phyloP scores from a whole-genome alignment of 768 basidiomycete species.

The Trametes punicea region DNA sequence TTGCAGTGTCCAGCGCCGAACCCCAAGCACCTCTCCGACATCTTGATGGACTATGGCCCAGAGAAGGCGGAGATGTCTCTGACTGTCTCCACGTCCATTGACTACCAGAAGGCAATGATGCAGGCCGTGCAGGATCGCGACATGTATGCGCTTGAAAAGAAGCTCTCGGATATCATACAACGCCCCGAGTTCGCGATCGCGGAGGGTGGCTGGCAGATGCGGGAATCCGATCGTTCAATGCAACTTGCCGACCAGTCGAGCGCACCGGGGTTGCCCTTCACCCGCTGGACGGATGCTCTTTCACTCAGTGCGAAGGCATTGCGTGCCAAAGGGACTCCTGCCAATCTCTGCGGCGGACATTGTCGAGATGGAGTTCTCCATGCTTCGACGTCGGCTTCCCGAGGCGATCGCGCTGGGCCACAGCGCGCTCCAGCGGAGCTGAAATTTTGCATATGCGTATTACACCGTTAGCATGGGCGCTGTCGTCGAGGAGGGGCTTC shows the following conservation, averaged over 20 bases:
- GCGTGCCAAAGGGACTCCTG: constrained; percentile 37
- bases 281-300: constrained; percentile 50
- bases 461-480: constrained; percentile 52
- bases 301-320: constrained; percentile 50
- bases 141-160: constrained; percentile 47
- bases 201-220: constrained; percentile 47
- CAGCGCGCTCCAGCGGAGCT: constrained; percentile 47
- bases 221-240: constrained; percentile 37
- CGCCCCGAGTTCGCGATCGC: constrained; percentile 55
- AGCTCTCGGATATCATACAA: constrained; percentile 45
- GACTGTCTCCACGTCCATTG: constrained; percentile 36
- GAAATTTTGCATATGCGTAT: constrained; percentile 56
- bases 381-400: constrained; percentile 44
- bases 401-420: constrained; percentile 47
- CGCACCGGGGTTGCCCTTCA: constrained; percentile 41
- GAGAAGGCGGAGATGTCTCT: constrained; percentile 45
- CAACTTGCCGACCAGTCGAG: constrained; percentile 27
- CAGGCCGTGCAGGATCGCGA: constrained; percentile 42
- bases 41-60: constrained; percentile 49
- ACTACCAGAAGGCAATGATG: constrained; percentile 53
- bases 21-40: constrained; percentile 44
- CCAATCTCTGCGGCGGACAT: constrained; percentile 51
- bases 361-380: constrained; percentile 54
- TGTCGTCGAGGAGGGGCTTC: constrained; percentile 47
- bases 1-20: constrained; percentile 35